Conservation (phyloP, 83 land plant species). For the Thuja plicata region DNA sequence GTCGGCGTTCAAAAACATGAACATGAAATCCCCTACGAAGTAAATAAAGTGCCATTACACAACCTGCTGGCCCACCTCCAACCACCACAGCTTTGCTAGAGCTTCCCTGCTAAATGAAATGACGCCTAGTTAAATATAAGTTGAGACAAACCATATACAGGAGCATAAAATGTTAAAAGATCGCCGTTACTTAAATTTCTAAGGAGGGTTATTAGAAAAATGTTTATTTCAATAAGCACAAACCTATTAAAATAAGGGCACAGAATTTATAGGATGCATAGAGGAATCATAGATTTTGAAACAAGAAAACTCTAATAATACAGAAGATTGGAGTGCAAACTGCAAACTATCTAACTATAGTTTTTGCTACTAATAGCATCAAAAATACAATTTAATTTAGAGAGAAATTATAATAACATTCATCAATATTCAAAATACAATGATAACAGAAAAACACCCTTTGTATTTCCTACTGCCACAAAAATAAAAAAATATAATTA, state of each 20-base stretch:
- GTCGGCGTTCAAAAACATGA: constrained; percentile 29
- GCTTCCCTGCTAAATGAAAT: constrained; percentile 10
- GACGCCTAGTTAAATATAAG: not conserved
- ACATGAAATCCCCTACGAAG: constrained; percentile 35
- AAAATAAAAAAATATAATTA: no score
- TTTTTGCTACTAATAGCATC: not conserved
- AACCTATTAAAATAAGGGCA: not conserved
- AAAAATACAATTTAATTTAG: not conserved
- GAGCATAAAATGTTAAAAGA: not conserved
- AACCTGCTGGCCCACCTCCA: constrained; percentile 49
- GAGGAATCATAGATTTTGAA: not conserved
- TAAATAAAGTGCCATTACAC: constrained; percentile 30
- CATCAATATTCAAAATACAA: not conserved
- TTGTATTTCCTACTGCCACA: not conserved
- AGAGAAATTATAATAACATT: not conserved
- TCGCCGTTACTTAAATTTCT: not conserved
- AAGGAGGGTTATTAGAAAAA: no score
- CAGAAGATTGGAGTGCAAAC: not conserved
- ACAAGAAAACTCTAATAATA: not conserved
- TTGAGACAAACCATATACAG: not conserved
- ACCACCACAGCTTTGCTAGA: constrained; percentile 34
- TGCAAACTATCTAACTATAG: not conserved
- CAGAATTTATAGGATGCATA: not conserved
- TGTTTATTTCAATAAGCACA: not conserved
- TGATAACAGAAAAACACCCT: not conserved